phyloP scores from a whole-genome alignment of 306 rosid species.

The Alnus glutinosa region DNA sequence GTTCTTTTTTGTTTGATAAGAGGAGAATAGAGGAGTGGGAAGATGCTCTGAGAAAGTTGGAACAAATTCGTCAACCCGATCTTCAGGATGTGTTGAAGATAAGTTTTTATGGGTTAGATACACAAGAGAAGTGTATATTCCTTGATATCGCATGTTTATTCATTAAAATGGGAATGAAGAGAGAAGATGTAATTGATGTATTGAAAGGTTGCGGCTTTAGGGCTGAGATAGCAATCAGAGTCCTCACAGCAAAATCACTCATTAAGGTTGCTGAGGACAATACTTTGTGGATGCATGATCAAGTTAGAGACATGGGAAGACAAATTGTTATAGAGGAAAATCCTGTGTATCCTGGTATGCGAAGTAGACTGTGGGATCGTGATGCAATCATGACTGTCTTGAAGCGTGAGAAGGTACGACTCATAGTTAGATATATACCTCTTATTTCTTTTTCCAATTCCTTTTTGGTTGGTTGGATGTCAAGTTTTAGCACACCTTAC shows the following conservation, averaged over 20 bases:
- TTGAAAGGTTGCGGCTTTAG: conserved; percentile 56
- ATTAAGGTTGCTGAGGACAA: conserved; percentile 42
- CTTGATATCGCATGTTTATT: conserved; percentile 66
- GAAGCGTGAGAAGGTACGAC: conserved; percentile 40
- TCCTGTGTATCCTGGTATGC: conserved; percentile 38
- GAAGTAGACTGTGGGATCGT: conserved; percentile 66
- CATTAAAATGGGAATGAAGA: conserved; percentile 38
- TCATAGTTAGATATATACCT: neutral
- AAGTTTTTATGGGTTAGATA: conserved; percentile 51
- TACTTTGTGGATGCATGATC: conserved; percentile 66
- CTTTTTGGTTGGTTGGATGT: neutral
- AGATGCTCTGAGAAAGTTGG: conserved; percentile 44
- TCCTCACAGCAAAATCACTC: conserved; percentile 47
- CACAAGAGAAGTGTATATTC: conserved; percentile 50
- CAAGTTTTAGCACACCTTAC: neutral
- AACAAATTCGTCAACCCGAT: conserved; percentile 31
- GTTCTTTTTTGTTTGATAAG: conserved; percentile 48
- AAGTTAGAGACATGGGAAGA: conserved; percentile 68
- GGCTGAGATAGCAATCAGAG: conserved; percentile 44
- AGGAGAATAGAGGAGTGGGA: conserved; percentile 52
- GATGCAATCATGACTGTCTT: conserved; percentile 45
- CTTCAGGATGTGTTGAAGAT: conserved; percentile 65
- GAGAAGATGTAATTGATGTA: conserved; percentile 51
- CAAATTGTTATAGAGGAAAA: conserved; percentile 50
- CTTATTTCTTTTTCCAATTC: neutral